These are phyloP conservation scores for Narthecium ossifragum DNA, from an alignment of 106 monocot species.

Conservation along the genomic window DNA sequence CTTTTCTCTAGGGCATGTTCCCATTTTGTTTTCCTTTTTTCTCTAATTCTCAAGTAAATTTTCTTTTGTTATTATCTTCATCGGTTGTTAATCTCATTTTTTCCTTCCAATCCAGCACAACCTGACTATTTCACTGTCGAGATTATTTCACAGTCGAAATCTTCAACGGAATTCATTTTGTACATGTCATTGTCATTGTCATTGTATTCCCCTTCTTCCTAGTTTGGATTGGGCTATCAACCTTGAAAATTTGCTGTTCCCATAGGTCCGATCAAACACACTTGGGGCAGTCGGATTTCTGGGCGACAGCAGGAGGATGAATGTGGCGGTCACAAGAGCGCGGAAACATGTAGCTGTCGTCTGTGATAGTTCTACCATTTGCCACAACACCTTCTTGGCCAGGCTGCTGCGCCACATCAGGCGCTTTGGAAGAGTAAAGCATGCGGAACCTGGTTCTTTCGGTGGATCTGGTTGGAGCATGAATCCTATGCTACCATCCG, in stretches of 20 bases:
- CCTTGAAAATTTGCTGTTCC: background rate
- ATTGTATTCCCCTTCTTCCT: too few species aligned
- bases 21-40: too few species aligned
- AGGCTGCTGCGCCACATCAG: conserved; percentile 88
- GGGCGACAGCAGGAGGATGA: conserved; percentile 84
- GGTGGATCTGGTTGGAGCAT: conserved; percentile 41
- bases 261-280: conserved; percentile 86
- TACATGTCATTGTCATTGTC: too few species aligned
- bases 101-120: too few species aligned
- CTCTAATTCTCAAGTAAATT: too few species aligned
- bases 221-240: background rate
- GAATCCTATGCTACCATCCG: conserved; percentile 50
- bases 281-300: conserved; percentile 91
- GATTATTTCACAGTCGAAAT: too few species aligned
- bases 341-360: conserved; percentile 81
- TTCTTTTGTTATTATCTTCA: too few species aligned
- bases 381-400: conserved; percentile 91
- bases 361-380: conserved; percentile 94
- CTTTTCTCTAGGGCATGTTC: too few species aligned
- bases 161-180: too few species aligned
- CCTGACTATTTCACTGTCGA: too few species aligned
- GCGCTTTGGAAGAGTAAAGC: conserved; percentile 55
- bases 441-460: conserved; percentile 63
- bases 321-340: conserved; percentile 88
- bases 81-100: too few species aligned